Evolutionary conservation across 75 land plant species (phyloP).

Genomic region (Adiantum capillusveneris): DNA sequence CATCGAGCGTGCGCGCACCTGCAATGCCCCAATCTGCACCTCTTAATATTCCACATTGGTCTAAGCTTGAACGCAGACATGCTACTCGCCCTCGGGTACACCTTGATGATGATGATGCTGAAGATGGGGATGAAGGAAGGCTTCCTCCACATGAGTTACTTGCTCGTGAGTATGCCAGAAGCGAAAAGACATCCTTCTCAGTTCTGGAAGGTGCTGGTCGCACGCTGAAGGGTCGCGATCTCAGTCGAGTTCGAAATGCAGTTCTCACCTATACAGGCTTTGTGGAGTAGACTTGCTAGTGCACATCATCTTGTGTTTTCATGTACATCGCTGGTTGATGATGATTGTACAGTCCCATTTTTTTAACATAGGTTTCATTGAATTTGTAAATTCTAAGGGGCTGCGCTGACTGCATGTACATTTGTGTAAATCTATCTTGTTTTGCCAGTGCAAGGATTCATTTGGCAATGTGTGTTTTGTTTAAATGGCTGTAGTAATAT

Average conservation of each 20-base stretch:
- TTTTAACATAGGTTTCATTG: too few relatives aligned
- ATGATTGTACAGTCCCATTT: too few relatives aligned
- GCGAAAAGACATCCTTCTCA: slow-evolving; percentile 45
- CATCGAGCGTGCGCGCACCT: background rate
- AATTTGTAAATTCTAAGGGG: too few relatives aligned
- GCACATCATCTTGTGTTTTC: too few relatives aligned
- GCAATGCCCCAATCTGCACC: slow-evolving; percentile 47
- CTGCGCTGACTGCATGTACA: too few relatives aligned
- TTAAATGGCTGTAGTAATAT: too few relatives aligned
- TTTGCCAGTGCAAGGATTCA: too few relatives aligned
- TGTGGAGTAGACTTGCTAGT: slow-evolving; percentile 46
- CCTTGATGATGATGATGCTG: slow-evolving; percentile 17
- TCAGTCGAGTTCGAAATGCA: slow-evolving; percentile 61
- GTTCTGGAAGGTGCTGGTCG: slow-evolving; percentile 75
- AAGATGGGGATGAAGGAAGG: slow-evolving; percentile 27
- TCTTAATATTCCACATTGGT: slow-evolving; percentile 72
- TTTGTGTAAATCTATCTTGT: too few relatives aligned
- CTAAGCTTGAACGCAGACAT: slow-evolving; percentile 39
- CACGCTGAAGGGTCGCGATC: slow-evolving; percentile 76
- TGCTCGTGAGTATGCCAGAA: slow-evolving; percentile 45
- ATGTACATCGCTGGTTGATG: too few relatives aligned
- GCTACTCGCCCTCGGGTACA: background rate
- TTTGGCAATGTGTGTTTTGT: too few relatives aligned
- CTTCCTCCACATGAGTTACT: slow-evolving; percentile 64
- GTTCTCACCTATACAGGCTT: slow-evolving; percentile 75